These are phyloP conservation scores for Raphanus sativus DNA, from an alignment of 345 rosid genomes.

Conservation along the genomic window DNA sequence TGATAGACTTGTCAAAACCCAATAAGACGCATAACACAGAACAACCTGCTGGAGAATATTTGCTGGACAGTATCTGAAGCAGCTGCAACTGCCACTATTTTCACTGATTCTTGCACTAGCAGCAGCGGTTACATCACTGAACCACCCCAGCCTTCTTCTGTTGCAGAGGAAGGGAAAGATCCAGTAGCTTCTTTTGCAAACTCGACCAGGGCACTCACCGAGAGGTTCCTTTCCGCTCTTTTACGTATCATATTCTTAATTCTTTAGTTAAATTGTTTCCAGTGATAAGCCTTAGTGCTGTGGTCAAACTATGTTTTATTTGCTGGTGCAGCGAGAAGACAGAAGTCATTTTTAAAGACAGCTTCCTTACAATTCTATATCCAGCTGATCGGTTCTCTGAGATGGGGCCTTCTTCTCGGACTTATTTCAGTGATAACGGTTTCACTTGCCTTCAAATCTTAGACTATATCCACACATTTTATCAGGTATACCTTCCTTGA, in stretches of 20 bases:
- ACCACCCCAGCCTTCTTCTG: conserved; percentile 44
- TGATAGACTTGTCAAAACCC: conserved; percentile 77
- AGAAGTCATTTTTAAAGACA: conserved; percentile 66
- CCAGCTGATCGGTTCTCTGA: conserved; percentile 87
- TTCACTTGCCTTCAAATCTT: conserved; percentile 78
- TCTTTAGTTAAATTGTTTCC: neutral
- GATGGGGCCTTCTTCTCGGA: conserved; percentile 87
- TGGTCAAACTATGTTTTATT: neutral
- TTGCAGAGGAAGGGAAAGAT: conserved; percentile 58
- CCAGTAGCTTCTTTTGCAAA: conserved; percentile 72
- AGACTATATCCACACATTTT: conserved; percentile 66
- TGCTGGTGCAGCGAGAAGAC: conserved; percentile 67
- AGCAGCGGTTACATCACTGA: conserved; percentile 50
- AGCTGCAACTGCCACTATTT: conserved; percentile 74
- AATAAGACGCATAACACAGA: conserved; percentile 74
- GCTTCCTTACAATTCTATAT: conserved; percentile 74
- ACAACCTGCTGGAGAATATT: conserved; percentile 79
- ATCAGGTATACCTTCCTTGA: conserved; percentile 61
- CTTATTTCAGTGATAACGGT: conserved; percentile 78
- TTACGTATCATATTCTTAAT: neutral
- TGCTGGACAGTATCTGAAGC: conserved; percentile 94
- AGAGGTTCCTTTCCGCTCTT: conserved; percentile 50
- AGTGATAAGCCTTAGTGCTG: neutral
- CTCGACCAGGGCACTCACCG: conserved; percentile 70
- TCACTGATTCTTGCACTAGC: conserved; percentile 57